phyloP scores from a whole-genome alignment of 2,329 filamentous ascomycete species.

The Rachicladosporium sp. region DNA sequence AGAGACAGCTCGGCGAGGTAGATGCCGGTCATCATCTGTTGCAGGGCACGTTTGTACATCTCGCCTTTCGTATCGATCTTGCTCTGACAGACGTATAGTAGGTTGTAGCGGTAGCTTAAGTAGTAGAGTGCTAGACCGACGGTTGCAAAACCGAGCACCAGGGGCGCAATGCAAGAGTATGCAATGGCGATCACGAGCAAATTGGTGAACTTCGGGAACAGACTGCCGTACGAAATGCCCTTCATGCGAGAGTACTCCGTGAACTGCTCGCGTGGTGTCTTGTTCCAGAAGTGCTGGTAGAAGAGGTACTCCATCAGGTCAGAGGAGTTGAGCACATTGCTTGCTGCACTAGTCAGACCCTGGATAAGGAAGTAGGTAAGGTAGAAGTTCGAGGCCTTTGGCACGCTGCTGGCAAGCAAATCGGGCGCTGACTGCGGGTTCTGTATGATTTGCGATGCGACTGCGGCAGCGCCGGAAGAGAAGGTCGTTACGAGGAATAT shows the following conservation, averaged over 20 bases:
- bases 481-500: slow-evolving; percentile 31
- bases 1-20: slow-evolving; percentile 38
- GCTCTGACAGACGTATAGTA: slow-evolving; percentile 35
- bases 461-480: slow-evolving; percentile 25
- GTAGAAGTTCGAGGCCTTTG: slow-evolving; percentile 30
- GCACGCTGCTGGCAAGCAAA: slow-evolving; percentile 24
- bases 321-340: slow-evolving; percentile 21
- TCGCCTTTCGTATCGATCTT: slow-evolving; percentile 37
- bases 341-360: slow-evolving; percentile 20
- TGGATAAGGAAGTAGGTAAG: slow-evolving; percentile 29
- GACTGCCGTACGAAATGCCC: slow-evolving; percentile 32
- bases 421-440: slow-evolving; percentile 21
- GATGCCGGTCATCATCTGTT: slow-evolving; percentile 35
- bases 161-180: slow-evolving; percentile 37
- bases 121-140: slow-evolving; percentile 34
- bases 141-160: slow-evolving; percentile 35
- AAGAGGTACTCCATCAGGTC: slow-evolving; percentile 23
- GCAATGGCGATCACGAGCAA: slow-evolving; percentile 32
- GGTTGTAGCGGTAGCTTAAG: slow-evolving; percentile 37
- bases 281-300: slow-evolving; percentile 23
- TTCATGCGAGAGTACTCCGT: slow-evolving; percentile 31
- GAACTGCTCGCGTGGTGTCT: slow-evolving; percentile 36
- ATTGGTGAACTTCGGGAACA: slow-evolving; percentile 36
- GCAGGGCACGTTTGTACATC: slow-evolving; percentile 34
- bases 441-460: slow-evolving; percentile 20